These are phyloP conservation scores for Ephemerocybe angulata DNA, from an alignment of 768 basidiomycete genomes.

Conservation along the genomic window DNA sequence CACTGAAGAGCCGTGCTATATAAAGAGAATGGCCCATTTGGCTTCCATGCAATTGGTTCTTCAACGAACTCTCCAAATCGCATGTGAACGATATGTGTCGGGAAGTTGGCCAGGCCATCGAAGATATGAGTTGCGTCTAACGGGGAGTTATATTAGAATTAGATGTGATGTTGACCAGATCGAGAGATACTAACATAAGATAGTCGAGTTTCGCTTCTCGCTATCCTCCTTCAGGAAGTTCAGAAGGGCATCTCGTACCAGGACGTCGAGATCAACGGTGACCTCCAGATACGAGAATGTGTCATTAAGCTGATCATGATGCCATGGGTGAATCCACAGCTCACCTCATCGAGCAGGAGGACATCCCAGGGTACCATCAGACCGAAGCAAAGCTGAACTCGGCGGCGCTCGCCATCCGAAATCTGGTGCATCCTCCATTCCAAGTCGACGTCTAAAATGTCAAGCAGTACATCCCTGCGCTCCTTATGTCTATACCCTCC, in stretches of 20 bases:
- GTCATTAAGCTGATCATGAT: neutral
- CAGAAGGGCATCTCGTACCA: slow-evolving; percentile 90
- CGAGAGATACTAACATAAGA: slow-evolving; percentile 64
- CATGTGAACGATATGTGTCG: slow-evolving; percentile 92
- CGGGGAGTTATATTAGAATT: slow-evolving; percentile 3
- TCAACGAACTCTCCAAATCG: slow-evolving; percentile 73
- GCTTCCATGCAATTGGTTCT: slow-evolving; percentile 68
- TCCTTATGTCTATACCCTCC: slow-evolving; percentile 94
- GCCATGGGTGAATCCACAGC: neutral
- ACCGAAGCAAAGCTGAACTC: slow-evolving; percentile 92
- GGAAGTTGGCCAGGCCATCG: slow-evolving; percentile 87
- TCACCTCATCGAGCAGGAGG: slow-evolving; percentile 88
- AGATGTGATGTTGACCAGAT: slow-evolving; percentile 4
- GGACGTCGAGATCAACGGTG: slow-evolving; percentile 94
- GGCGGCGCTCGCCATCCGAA: slow-evolving; percentile 91
- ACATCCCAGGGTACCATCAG: slow-evolving; percentile 95
- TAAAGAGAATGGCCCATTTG: slow-evolving; percentile 39
- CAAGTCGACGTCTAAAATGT: slow-evolving; percentile 91
- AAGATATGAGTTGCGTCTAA: slow-evolving; percentile 96
- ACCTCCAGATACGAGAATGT: slow-evolving; percentile 47
- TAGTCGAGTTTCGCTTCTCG: slow-evolving; percentile 74
- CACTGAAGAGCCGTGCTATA: slow-evolving; percentile 80
- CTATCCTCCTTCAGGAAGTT: slow-evolving; percentile 83
- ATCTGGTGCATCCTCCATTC: slow-evolving; percentile 97
- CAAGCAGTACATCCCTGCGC: slow-evolving; percentile 78